These are phyloP conservation scores for Biscogniauxia sp. DNA, from an alignment of 2,329 filamentous ascomycete species.

Conservation along the genomic window DNA sequence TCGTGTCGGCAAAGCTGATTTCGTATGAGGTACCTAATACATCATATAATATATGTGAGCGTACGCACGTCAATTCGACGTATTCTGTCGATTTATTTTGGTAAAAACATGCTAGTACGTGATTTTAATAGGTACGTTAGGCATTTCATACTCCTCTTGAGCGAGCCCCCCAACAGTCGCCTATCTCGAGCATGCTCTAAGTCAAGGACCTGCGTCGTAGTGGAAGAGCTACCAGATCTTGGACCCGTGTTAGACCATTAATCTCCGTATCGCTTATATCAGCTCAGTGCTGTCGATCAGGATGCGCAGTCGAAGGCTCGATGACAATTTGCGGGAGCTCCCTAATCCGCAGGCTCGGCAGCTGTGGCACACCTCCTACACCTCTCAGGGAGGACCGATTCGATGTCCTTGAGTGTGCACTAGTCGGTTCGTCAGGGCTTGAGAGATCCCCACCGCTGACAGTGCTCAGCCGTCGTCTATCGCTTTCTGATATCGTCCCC, in stretches of 20 bases:
- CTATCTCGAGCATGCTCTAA: background rate
- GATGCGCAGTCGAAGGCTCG: slow-evolving; percentile 47
- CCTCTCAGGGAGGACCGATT: slow-evolving; percentile 27
- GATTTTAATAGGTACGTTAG: no score
- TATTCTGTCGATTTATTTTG: no score
- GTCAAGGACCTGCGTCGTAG: background rate
- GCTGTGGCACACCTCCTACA: slow-evolving; percentile 42
- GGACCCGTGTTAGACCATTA: no score
- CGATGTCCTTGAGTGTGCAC: slow-evolving; percentile 20
- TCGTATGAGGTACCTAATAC: no score
- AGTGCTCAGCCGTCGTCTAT: slow-evolving; percentile 30
- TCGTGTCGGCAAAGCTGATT: no score
- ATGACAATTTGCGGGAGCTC: slow-evolving; percentile 57
- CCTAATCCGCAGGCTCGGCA: slow-evolving; percentile 51
- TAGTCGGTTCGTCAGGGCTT: slow-evolving; percentile 9
- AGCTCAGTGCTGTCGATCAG: slow-evolving; percentile 16
- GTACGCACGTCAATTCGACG: no score
- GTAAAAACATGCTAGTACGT: no score
- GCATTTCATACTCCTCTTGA: no score
- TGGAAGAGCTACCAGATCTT: background rate
- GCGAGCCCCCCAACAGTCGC: no score
- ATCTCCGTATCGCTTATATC: background rate
- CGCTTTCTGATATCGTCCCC: slow-evolving; percentile 21
- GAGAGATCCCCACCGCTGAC: slow-evolving; percentile 30
- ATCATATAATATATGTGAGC: no score